Conservation (phyloP, 1,139 yeast species). For the Dujonia santamariae region DNA sequence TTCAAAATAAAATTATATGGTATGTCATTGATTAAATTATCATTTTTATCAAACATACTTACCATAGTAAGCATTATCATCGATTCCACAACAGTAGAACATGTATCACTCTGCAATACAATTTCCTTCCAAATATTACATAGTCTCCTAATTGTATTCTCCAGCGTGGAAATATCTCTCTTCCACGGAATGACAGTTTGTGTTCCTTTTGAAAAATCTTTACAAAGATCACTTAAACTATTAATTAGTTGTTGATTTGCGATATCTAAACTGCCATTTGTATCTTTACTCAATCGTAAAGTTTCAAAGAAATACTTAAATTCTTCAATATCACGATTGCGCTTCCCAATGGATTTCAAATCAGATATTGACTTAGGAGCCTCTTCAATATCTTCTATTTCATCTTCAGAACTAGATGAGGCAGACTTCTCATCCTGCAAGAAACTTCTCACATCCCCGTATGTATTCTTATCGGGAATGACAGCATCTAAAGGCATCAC, state of each 20-base stretch:
- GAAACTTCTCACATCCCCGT: constrained; percentile 7
- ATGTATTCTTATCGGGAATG: no score
- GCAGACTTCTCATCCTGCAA: constrained; percentile 1
- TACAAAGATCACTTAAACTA: constrained; percentile 1
- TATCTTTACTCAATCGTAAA: background rate
- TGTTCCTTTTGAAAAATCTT: background rate
- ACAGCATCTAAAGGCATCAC: no score
- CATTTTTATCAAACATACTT: no score
- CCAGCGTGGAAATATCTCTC: no score
- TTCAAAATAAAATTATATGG: no score
- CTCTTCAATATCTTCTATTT: background rate
- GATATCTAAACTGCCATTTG: constrained; percentile 1
- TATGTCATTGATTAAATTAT: no score
- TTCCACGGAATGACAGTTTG: background rate
- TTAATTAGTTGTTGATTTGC: constrained; percentile 3
- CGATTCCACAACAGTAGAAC: no score
- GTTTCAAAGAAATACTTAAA: constrained; percentile 2
- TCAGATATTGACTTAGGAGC: background rate
- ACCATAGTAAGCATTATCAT: no score
- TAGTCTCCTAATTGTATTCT: no score
- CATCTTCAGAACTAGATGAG: background rate
- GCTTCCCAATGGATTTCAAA: constrained; percentile 5
- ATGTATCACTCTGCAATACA: no score
- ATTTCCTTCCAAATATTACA: no score
- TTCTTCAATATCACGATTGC: constrained; percentile 6